Base-by-base conservation (phyloP, 1,139 yeast species). In the Blastobotrys petasosporus region DNA sequence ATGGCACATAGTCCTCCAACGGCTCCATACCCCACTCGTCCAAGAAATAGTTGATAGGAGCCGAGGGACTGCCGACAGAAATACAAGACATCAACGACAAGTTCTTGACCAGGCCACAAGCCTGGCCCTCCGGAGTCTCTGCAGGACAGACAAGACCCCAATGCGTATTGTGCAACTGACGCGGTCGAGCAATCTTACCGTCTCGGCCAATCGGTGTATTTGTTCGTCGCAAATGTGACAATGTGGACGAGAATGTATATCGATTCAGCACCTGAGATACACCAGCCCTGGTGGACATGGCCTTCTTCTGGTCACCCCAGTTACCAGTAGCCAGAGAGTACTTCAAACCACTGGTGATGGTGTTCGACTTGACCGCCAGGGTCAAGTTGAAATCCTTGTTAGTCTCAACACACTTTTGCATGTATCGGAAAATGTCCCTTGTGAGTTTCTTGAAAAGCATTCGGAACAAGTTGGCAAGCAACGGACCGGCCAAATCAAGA, bases 1-100 rank as follows among this genome's bases (percentile, higher is more conserved):
- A 87, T 34, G 98, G 97, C 50, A 86, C 92, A 65, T 87, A 92
- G 63, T 90, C 97, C 64, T 92, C 96, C 61, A 92, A 75, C 15
- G 97, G 95, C 66, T 92, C 97, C 87, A 94, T 84, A 68, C 98
- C 99, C 97, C 97, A 94, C 71, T 94, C 98, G 67, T 92, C 95
- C 68, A 92, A 76, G 69, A 90, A 85, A 62, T 86, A 86, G 54
- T 85, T 76, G 62, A 92, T 90, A 37, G 97, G 97, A 64, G 88
- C 95, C 34, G 96, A 86, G n/a, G 94, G 87, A 9, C 96, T 80
- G 66, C 98, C 98, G 54, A 94, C 98, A 28, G 98, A 92, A 48
- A 92, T 88, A 74, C 97, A 88, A 1, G 97, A 80, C 97, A 94
- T 90, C 58, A 92, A 74, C 1, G 97, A 88, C 64, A 92, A 75